Base-by-base conservation (phyloP, 2,329 filamentous ascomycete species). In the Epichloe elymi region DNA sequence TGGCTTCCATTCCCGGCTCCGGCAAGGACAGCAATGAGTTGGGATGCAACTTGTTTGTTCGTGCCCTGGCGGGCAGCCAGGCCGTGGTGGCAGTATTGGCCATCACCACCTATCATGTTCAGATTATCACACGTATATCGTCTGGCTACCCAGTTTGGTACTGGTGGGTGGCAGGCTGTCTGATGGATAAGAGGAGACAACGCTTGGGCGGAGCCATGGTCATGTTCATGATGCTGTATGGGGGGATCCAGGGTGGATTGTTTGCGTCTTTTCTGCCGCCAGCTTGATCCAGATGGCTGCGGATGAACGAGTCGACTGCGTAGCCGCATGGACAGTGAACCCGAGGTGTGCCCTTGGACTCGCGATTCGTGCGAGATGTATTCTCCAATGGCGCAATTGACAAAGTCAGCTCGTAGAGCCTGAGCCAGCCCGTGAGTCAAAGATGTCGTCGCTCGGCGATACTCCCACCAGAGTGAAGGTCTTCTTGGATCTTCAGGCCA, bases 91-190 rank as follows among this genome's bases (percentile, higher is more conserved):
- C 85, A 1, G 54, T 79, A 2, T 66, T 91, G 53, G 86, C 88
- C 19, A 67, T 90, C 19, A 88, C 83, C 12, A 88, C 73, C 55
- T 95, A 94, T 62, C 93, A 98, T 63, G 85, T 96, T 26, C 93
- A 98, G 67, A 94, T 98, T 58, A 85, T 97, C 60, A 95, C 85
- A 43, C 80, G 93, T 23, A 76, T 98, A 15, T 85, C 88, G 1
- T 95, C 90, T 0, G 91, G 83, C 0, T 95, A 91, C 65, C 86
- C 89, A 1, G 68, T 93, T 17, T 96, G 89, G 88, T 93, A 95
- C 63, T 83, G 86, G 74, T 88, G 85, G 74, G 64, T 95, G 39
- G 86, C 86, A 1, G 69, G 67, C 4, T 66, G 64, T 36, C 59
- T 79, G 6, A 57, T 65, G 44, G 63, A 68, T 23, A 58, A 60